Conservation (phyloP, 23 red algal species). For the Gracilaria vermiculophylla region DNA sequence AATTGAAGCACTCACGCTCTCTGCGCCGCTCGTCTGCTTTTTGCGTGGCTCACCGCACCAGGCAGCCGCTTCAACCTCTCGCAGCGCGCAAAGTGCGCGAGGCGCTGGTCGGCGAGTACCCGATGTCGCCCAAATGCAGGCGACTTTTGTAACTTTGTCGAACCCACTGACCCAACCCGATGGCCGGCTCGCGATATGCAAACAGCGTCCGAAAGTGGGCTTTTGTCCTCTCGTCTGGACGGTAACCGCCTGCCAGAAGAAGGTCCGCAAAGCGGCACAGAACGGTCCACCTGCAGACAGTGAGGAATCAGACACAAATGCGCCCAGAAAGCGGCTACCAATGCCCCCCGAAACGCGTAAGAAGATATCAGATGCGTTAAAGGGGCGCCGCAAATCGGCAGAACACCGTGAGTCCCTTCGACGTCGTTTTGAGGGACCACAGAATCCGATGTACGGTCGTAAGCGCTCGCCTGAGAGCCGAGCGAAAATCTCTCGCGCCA, state of each 20-base stretch:
- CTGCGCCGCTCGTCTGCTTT: not conserved
- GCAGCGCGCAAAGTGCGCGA: not conserved
- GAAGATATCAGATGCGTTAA: conserved; percentile 54
- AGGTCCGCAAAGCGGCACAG: not conserved
- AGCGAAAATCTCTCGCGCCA: conserved; percentile 42
- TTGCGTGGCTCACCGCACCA: not conserved
- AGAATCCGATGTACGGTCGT: conserved; percentile 64
- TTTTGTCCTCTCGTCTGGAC: not conserved
- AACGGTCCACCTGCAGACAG: not conserved
- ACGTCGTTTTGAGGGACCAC: conserved; percentile 23
- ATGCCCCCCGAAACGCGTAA: conserved; percentile 40
- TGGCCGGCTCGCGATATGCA: not conserved
- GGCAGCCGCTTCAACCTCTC: not conserved
- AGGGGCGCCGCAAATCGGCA: conserved; percentile 28
- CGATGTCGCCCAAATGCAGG: conserved; percentile 18
- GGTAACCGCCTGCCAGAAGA: not conserved
- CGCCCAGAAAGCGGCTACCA: not conserved
- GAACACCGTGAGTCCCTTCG: conserved; percentile 46
- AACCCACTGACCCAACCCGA: not conserved
- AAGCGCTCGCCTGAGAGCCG: conserved; percentile 27
- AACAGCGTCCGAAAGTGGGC: not conserved
- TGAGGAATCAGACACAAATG: not conserved
- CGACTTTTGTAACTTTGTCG: not conserved
- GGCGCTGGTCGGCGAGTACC: not conserved
- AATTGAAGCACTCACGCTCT: not conserved